These are phyloP conservation scores for Septoria petroselini DNA, from an alignment of 2,329 filamentous ascomycete genomes.

Conservation along the genomic window DNA sequence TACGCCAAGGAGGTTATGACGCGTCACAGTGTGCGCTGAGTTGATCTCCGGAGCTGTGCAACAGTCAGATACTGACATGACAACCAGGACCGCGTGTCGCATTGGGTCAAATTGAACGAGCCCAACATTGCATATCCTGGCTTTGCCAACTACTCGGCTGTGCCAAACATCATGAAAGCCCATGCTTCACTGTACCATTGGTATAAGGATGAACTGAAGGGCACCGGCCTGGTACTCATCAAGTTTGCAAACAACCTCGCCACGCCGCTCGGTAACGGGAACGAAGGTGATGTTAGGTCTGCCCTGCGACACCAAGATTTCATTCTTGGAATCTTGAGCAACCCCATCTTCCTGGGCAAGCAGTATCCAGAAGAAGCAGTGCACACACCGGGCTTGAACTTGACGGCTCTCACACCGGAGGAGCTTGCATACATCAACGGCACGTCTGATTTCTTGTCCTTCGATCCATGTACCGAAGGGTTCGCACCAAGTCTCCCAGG, in stretches of 20 bases:
- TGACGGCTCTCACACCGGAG: slow-evolving; percentile 48
- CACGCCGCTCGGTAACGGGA: slow-evolving; percentile 39
- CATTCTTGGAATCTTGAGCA: slow-evolving; percentile 51
- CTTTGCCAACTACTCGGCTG: slow-evolving; percentile 31
- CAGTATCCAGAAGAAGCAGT: slow-evolving; percentile 50
- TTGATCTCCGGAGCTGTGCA: background rate
- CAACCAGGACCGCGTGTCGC: slow-evolving; percentile 20
- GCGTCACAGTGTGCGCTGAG: slow-evolving; percentile 41
- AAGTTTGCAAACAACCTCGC: slow-evolving; percentile 46
- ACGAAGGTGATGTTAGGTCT: slow-evolving; percentile 46
- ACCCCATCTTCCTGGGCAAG: slow-evolving; percentile 52
- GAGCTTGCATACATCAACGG: slow-evolving; percentile 43
- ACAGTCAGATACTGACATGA: background rate
- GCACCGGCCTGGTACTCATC: slow-evolving; percentile 50
- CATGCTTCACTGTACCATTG: slow-evolving; percentile 39
- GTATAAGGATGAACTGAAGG: slow-evolving; percentile 55
- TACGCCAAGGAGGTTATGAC: slow-evolving; percentile 43
- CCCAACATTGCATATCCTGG: slow-evolving; percentile 29
- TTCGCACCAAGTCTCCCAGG: slow-evolving; percentile 38
- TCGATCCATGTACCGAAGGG: slow-evolving; percentile 40
- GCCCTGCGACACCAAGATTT: slow-evolving; percentile 45
- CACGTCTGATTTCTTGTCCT: slow-evolving; percentile 39
- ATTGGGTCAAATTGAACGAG: slow-evolving; percentile 46
- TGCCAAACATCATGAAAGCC: slow-evolving; percentile 32
- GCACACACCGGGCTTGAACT: slow-evolving; percentile 46